Percentiles rank a stretch among this genome's conserved stretches.
phyloP scores from a whole-genome alignment of 176 grass and related monocot species.

The Hordeum marinum region DNA sequence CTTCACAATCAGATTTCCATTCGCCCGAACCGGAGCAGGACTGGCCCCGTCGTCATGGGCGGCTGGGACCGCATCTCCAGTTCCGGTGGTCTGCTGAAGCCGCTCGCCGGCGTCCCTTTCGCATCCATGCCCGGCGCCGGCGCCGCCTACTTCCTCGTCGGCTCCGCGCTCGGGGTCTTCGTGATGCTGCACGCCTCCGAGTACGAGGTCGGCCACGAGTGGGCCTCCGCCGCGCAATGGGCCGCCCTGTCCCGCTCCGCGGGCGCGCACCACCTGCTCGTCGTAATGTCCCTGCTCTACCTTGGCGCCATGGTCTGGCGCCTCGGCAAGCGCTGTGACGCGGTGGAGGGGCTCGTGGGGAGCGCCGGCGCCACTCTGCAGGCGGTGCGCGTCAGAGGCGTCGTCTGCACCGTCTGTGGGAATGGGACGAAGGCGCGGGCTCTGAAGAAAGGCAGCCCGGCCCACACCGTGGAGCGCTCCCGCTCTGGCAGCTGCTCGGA shows the following conservation, averaged over 20 bases:
- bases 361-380: slow-evolving; percentile 17
- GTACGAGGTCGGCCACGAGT: slow-evolving; percentile 4
- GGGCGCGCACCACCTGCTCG: slow-evolving; percentile 19
- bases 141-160: slow-evolving; percentile 40
- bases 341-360: slow-evolving; percentile 39
- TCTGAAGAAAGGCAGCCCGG: slow-evolving; percentile 28
- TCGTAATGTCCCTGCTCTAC: slow-evolving; percentile 19
- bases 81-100: slow-evolving; percentile 16
- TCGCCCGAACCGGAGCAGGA: neutral
- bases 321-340: slow-evolving; percentile 36
- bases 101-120: slow-evolving; percentile 18
- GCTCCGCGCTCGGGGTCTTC: slow-evolving; percentile 37
- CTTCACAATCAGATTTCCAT: neutral
- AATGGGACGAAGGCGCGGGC: slow-evolving; percentile 42
- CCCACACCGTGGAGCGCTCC: neutral
- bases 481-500: neutral
- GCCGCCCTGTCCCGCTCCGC: neutral
- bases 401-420: slow-evolving; percentile 52
- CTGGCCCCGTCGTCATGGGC: slow-evolving; percentile 18
- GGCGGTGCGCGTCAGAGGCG: slow-evolving; percentile 25
- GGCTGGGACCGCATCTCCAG: slow-evolving; percentile 28
- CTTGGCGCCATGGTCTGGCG: slow-evolving; percentile 32
- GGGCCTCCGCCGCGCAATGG: slow-evolving; percentile 21
- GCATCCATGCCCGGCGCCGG: slow-evolving; percentile 3
- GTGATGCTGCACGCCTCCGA: slow-evolving; percentile 37